phyloP scores from a whole-genome alignment of 495 filamentous ascomycete species.

The Entonaema liquescens region DNA sequence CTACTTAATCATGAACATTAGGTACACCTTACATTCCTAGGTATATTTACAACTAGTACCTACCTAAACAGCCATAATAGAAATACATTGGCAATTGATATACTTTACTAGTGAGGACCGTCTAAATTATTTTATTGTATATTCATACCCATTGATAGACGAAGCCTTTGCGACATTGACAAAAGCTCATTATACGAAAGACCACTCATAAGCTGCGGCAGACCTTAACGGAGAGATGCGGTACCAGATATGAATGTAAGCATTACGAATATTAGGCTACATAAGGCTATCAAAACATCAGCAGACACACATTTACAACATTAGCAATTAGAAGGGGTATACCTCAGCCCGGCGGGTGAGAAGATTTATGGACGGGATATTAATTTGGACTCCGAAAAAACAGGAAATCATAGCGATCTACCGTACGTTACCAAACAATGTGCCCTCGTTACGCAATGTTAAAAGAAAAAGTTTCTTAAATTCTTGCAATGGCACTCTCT shows the following conservation, averaged over 20 bases:
- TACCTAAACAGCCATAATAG: neutral
- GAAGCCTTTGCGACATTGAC: neutral
- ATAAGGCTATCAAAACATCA: neutral
- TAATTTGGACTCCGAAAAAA: neutral
- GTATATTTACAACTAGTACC: too few relatives aligned
- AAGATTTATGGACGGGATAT: neutral
- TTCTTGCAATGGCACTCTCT: neutral
- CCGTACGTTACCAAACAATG: neutral
- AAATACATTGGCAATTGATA: neutral
- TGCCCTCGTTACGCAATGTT: neutral
- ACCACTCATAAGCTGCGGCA: neutral
- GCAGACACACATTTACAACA: neutral
- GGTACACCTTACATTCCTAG: too few relatives aligned
- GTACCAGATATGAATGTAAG: neutral
- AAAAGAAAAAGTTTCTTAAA: neutral
- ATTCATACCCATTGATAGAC: neutral
- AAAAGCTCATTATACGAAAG: neutral
- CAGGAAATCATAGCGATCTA: neutral
- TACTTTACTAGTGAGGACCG: neutral
- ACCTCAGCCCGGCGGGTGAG: neutral
- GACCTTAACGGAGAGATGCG: neutral
- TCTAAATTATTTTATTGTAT: neutral
- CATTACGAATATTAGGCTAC: constrained; percentile 1
- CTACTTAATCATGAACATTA: too few relatives aligned
- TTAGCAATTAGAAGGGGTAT: neutral